phyloP scores from a whole-genome alignment of 2,329 filamentous ascomycete species.

The Rutstroemia sp. region DNA sequence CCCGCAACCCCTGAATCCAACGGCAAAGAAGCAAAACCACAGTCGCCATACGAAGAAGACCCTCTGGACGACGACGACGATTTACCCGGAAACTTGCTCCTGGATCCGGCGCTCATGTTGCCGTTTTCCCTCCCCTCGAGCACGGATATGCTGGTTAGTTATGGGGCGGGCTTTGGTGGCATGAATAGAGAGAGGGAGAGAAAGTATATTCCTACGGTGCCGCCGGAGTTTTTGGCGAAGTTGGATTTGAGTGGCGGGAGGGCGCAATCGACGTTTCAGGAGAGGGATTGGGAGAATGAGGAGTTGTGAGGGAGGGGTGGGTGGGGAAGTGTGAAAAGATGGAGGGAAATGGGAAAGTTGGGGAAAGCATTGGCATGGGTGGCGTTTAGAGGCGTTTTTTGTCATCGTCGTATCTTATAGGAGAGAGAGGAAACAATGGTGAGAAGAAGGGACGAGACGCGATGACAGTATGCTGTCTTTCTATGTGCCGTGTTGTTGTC shows the following conservation, averaged over 20 bases:
- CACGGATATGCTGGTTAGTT: slow-evolving; percentile 94
- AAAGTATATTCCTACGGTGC: slow-evolving; percentile 94
- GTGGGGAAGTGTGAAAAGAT: background rate
- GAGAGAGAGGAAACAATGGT: background rate
- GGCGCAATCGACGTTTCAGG: slow-evolving; percentile 50
- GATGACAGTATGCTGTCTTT: too few relatives aligned
- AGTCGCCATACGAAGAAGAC: slow-evolving; percentile 18
- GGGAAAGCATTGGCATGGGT: too few relatives aligned
- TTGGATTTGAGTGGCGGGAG: slow-evolving; percentile 53
- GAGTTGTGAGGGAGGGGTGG: slow-evolving; percentile 29
- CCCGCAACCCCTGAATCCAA: slow-evolving; percentile 36
- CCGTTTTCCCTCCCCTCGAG: slow-evolving; percentile 93
- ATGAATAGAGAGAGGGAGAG: slow-evolving; percentile 84
- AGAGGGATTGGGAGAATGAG: slow-evolving; percentile 62
- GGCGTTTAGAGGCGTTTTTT: too few relatives aligned
- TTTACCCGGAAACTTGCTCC: slow-evolving; percentile 64
- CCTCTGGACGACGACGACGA: slow-evolving; percentile 51
- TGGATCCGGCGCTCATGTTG: slow-evolving; percentile 87
- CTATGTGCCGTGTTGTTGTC: too few relatives aligned
- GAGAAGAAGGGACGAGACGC: too few relatives aligned
- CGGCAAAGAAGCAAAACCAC: slow-evolving; percentile 27
- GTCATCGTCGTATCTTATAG: background rate
- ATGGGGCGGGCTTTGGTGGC: slow-evolving; percentile 89
- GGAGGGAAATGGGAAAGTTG: background rate
- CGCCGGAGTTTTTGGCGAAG: slow-evolving; percentile 85